Evolutionary conservation across 139 green algal genomes (phyloP).

Genomic region (Helicosporidium sp.): DNA sequence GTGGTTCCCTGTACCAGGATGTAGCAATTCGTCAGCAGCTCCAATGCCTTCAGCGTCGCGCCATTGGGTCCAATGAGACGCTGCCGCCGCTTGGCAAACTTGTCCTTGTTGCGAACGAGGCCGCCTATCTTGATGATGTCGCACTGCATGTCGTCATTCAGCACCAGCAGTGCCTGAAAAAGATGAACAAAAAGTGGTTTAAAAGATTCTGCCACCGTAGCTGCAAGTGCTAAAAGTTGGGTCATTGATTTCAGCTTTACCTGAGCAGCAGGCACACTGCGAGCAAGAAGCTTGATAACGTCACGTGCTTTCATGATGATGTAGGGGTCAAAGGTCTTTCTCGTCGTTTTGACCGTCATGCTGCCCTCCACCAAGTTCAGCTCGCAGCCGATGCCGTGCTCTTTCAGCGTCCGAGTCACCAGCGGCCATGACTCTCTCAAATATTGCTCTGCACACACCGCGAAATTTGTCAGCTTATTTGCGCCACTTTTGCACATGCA

Average conservation of each 20-base stretch:
- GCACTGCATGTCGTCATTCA: slow-evolving; percentile 82
- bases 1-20: slow-evolving; percentile 91
- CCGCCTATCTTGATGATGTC: slow-evolving; percentile 98
- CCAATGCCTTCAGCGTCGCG: slow-evolving; percentile 90
- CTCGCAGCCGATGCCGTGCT: slow-evolving; percentile 66
- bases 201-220: too few relatives aligned
- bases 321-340: slow-evolving; percentile 95
- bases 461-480: not conserved
- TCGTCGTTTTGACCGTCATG: slow-evolving; percentile 94
- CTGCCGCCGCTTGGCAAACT: slow-evolving; percentile 93
- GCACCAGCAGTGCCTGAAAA: slow-evolving; percentile 72
- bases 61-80: slow-evolving; percentile 87
- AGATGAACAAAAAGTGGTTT: not conserved
- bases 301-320: slow-evolving; percentile 95
- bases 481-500: too few relatives aligned
- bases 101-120: slow-evolving; percentile 84
- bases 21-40: slow-evolving; percentile 95
- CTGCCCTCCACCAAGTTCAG: slow-evolving; percentile 90
- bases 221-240: too few relatives aligned
- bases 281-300: slow-evolving; percentile 92
- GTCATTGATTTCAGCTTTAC: slow-evolving; percentile 7
- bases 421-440: slow-evolving; percentile 86
- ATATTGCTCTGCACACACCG: slow-evolving; percentile 97
- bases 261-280: slow-evolving; percentile 78
- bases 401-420: slow-evolving; percentile 74